Evolutionary conservation across 2,329 filamentous ascomycete species (phyloP), one percentile per base, ranked within the genome.

Genomic region (Pseudohalonectria lignicola): DNA sequence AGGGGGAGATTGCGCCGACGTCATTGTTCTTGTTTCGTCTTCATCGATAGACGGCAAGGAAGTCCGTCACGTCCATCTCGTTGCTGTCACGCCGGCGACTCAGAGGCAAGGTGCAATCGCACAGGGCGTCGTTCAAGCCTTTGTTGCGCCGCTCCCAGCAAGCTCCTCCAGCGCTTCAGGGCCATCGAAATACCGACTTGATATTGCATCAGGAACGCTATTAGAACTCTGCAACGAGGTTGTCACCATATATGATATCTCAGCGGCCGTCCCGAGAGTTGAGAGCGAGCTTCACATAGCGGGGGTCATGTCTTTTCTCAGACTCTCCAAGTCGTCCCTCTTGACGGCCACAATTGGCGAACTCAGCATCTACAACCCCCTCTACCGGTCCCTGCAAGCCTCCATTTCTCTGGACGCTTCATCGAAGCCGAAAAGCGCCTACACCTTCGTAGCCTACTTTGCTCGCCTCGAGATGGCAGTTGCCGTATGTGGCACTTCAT

Each of bases 341-440:
- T 64, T 88, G 32, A 69, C 75, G 2, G 65, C 74, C n/a, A 77
- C 76, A 0, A 49, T 66, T 1, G 59, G 66, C 9, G 64, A 67
- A 1, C 69, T 82, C 30, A 67, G 63, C 31, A 64, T 85, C 12
- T 82, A 81, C 53, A 86, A 86, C 55, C 74, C 80, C 25, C 74
- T 79, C 42, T 87, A 78, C 53, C 71, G 63, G 21, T 76, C 74
- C 7, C 52, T 76, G n/a, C 74, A 77, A 47, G 69, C 69, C 23
- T 67, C 64, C 11, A 53, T 64, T 5, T 44, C 59, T 2, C 44
- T 71, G 36, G 61, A 72, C 20, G 1, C 36, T 47, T 67, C n/a
- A 62, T 62, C 0, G 57, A 57, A n/a, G n/a, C 50, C 62, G 33
- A 35, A 40, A 21, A 39, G 41, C 18, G 7, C 47, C 1, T 70